phyloP scores from a whole-genome alignment of 805 yeast genomes.

The Pichia manshurica region DNA sequence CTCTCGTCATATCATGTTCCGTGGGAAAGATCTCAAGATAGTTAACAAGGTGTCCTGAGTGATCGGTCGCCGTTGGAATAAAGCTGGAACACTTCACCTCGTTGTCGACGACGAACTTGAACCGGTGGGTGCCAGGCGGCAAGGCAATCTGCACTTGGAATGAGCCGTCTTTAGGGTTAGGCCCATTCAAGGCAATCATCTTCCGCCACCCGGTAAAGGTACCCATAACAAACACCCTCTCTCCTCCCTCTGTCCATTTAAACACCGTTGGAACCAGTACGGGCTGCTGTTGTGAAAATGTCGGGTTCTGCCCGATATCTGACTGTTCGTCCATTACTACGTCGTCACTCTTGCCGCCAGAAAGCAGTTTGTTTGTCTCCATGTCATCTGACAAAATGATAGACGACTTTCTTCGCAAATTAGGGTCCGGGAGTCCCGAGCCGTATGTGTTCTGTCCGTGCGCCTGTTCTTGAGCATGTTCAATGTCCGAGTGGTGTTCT shows the following conservation, averaged over 20 bases:
- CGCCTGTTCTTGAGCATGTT: neutral
- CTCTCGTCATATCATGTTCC: constrained; percentile 25
- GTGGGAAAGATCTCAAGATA: constrained; percentile 63
- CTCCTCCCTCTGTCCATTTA: constrained; percentile 95
- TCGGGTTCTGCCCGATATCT: constrained; percentile 22
- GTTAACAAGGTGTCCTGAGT: constrained; percentile 92
- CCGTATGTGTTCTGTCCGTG: neutral
- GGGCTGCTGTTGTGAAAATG: constrained; percentile 6
- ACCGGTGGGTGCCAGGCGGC: constrained; percentile 89
- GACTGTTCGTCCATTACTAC: constrained; percentile 25
- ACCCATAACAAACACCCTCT: constrained; percentile 91
- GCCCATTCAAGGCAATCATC: constrained; percentile 77
- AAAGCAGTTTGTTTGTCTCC: constrained; percentile 46
- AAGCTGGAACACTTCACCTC: constrained; percentile 84
- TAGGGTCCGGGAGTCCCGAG: too few relatives aligned
- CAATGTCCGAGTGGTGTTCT: constrained; percentile 1
- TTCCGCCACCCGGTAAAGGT: constrained; percentile 98
- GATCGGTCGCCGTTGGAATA: constrained; percentile 95
- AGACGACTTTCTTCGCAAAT: constrained; percentile 51
- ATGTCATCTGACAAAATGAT: constrained; percentile 64
- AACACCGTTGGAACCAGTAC: constrained; percentile 53
- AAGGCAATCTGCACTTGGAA: constrained; percentile 67
- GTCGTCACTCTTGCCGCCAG: constrained; percentile 30
- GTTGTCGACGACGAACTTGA: constrained; percentile 90
- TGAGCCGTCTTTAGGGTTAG: constrained; percentile 43